Base-by-base conservation (phyloP, 768 basidiomycete genomes). In the Leccinum barrowsii region DNA sequence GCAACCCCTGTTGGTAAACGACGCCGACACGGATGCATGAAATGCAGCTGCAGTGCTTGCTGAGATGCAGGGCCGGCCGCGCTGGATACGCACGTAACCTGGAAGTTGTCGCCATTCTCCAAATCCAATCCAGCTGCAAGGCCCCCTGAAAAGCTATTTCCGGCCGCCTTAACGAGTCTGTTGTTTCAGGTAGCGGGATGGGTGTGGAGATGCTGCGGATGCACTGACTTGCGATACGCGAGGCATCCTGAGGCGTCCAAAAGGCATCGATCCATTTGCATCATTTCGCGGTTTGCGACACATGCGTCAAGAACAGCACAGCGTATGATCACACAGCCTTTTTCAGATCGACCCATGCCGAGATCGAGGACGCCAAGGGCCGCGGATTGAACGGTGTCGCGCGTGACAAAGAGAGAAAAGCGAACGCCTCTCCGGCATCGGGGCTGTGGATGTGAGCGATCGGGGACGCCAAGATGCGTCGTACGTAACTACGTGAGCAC, bases 71-170 rank as follows among this genome's bases (percentile, higher is more conserved):
- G 47, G 24, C 19, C 32, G 7, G 35, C 13, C 61, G 22, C n/a
- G 51, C 57, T 56, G 51, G 42, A 60, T 47, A 57, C 26, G 56
- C 22, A 70, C 74, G 58, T 58, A 92, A 93, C 90, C 78, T 85
- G 74, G 51, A 78, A 78, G n/a, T 90, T 70, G 67, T 92, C 80
- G 2, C 81, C 83, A 42, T 79, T 66, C 47, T 80, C 75, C 52
- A 85, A 64, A 19, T 74, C 62, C 52, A 94, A 69, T 0, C 92
- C 92, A 19, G 90, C 92, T 11, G 85, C 85, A 13, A 94, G 78
- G 6, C 92, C 92, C 13, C 92, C 92, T 22, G 95, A 77, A 71
- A 95, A 96, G 59, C 84, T 81, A 70, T 96, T 96, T 15, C 94
- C 94, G n/a, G 92, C 93, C 93, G 47, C 94, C 91, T 92, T 61